phyloP scores from a whole-genome alignment of 768 basidiomycete species.

The Boletus reticuloceps region DNA sequence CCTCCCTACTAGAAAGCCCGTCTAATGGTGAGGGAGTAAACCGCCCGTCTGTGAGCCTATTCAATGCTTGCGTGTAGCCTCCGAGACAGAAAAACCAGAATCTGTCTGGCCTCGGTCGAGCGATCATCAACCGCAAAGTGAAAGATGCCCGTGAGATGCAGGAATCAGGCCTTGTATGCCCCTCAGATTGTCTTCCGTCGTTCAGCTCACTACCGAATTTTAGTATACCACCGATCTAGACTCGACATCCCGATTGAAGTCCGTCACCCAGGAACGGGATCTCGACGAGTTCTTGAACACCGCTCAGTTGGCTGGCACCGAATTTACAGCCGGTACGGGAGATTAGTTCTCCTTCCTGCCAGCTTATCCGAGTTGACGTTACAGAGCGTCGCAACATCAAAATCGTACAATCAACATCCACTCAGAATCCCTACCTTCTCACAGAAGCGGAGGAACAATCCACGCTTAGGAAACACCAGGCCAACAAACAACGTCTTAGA shows the following conservation, averaged over 20 bases:
- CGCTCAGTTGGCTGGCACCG: constrained; percentile 90
- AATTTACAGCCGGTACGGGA: constrained; percentile 88
- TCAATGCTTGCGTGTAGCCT: constrained; percentile 36
- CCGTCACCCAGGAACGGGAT: constrained; percentile 94
- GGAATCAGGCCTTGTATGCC: constrained; percentile 60
- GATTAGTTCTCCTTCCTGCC: background rate
- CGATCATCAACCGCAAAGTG: constrained; percentile 89
- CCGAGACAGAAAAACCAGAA: constrained; percentile 61
- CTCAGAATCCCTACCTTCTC: constrained; percentile 84
- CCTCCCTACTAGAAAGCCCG: background rate
- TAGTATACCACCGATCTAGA: constrained; percentile 77
- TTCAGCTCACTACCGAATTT: constrained; percentile 24
- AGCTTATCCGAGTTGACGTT: constrained; percentile 3
- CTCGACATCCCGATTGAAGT: constrained; percentile 66
- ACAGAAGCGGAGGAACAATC: constrained; percentile 78
- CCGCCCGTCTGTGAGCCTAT: background rate
- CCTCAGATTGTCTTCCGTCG: background rate
- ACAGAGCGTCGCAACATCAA: constrained; percentile 78
- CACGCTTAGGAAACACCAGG: constrained; percentile 68
- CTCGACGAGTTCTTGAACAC: constrained; percentile 95
- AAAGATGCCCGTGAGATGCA: constrained; percentile 34
- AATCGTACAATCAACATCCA: constrained; percentile 57
- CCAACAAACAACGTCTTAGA: constrained; percentile 69
- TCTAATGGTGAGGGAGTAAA: constrained; percentile 13
- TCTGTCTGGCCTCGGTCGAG: constrained; percentile 84